Evolutionary conservation across 495 filamentous ascomycete genomes (phyloP), one percentile per base, ranked within the genome.

Genomic region (Aspergillus saccharolyticus): DNA sequence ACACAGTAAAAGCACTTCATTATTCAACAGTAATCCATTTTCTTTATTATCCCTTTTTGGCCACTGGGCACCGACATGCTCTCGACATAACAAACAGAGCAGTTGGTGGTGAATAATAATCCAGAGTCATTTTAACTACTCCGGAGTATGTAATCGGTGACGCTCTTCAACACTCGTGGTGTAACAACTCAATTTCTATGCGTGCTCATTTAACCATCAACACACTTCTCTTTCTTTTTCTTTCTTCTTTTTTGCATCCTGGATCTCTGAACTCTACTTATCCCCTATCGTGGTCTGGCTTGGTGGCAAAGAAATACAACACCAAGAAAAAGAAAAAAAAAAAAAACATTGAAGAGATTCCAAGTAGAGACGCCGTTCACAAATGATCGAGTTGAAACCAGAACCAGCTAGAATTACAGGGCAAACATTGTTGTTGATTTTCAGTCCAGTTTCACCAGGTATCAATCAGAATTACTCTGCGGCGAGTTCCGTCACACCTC

Each of bases 401-500:
- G 18, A 43, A 44, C 53, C 48, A 50, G 56, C 62, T 62, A 58
- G 53, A 64, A 64, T 24, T 63, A 63, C 61, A 67, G 55, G 52
- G 58, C 45, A 45, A 47, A 53, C 52, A 55, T 20, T 39, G 20
- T 20, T 39, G 20, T 14, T 48, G 63, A 57, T 60, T 57, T 63
- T 57, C 43, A 8, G 15, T 33, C 30, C 39, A 42, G 55, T 58
- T 48, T 52, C 45, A 43, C 48, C 62, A 66, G 63, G 57, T 66
- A 70, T 76, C 22, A 49, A 6, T 30, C 73, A 70, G 79, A 72
- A 76, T 68, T 70, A 75, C 57, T 72, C 59, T 25, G 65, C 67
- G 10, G 56, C 73, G 46, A 95, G 69, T 56, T 90, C 78, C 54
- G 80, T 89, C 46, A 97, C 65, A 42, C 81, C 83, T 12, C 94